A percentile compares a stretch with the other conserved stretches of the same genome.
These are phyloP conservation scores for Globisporangium barbulae DNA, from an alignment of 352 stramenopile genomes.

Conservation along the genomic window DNA sequence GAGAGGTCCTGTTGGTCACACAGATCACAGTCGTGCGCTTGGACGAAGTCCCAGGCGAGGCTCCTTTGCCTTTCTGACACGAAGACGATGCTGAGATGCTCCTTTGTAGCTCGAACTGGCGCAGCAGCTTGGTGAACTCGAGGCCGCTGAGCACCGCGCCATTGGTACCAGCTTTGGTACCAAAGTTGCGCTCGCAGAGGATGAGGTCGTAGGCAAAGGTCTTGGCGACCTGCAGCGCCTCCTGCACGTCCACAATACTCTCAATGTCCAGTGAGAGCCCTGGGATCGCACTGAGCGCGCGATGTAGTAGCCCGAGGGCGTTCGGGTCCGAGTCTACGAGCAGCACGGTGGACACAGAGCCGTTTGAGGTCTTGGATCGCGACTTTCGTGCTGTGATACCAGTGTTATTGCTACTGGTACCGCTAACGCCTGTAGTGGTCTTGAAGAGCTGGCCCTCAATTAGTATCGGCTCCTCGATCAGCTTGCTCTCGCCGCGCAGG, in stretches of 20 bases:
- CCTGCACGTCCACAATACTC: slow-evolving; percentile 46
- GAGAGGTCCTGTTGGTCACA: slow-evolving; percentile 55
- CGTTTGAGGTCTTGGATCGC: slow-evolving; percentile 6
- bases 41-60: background rate
- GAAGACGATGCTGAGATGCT: slow-evolving; percentile 25
- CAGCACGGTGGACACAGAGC: slow-evolving; percentile 18
- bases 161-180: background rate
- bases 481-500: slow-evolving; percentile 52
- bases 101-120: slow-evolving; percentile 72
- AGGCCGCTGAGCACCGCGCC: slow-evolving; percentile 43
- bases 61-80: background rate
- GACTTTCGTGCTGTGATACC: background rate
- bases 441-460: slow-evolving; percentile 43
- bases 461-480: slow-evolving; percentile 33
- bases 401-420: background rate
- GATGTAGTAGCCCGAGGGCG: slow-evolving; percentile 36
- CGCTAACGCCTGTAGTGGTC: background rate
- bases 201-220: slow-evolving; percentile 77
- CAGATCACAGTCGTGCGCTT: slow-evolving; percentile 65
- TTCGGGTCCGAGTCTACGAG: slow-evolving; percentile 36
- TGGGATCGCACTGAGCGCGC: slow-evolving; percentile 21
- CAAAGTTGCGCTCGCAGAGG: slow-evolving; percentile 75
- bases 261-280: slow-evolving; percentile 41
- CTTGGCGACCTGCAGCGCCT: slow-evolving; percentile 51
- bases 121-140: slow-evolving; percentile 74